Evolutionary conservation across 2,329 filamentous ascomycete species (phyloP).

Genomic region (Aspergillus fijiensis): DNA sequence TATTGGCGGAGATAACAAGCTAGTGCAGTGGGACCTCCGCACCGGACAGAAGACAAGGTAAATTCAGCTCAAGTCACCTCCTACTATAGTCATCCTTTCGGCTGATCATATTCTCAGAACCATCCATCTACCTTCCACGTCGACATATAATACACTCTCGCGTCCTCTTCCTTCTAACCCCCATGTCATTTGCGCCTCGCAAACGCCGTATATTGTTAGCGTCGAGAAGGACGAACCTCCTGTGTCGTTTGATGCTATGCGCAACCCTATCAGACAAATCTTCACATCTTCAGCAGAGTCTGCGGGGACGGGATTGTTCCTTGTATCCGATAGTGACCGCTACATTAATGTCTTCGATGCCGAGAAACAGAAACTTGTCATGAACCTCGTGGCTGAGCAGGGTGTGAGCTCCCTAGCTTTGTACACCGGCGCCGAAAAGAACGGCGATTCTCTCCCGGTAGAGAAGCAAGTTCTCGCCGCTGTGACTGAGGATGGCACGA

Average conservation of each 20-base stretch:
- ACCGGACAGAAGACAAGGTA: conserved; percentile 47
- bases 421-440: conserved; percentile 27
- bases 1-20: conserved; percentile 53
- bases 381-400: conserved; percentile 51
- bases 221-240: conserved; percentile 41
- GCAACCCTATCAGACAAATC: conserved; percentile 49
- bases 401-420: conserved; percentile 45
- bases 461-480: conserved; percentile 47
- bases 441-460: conserved; percentile 16
- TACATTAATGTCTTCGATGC: conserved; percentile 53
- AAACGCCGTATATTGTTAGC: conserved; percentile 49
- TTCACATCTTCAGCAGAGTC: conserved; percentile 42
- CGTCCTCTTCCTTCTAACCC: conserved; percentile 42
- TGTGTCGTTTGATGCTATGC: conserved; percentile 50
- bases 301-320: conserved; percentile 41
- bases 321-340: conserved; percentile 51
- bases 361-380: conserved; percentile 43
- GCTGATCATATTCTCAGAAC: conserved; percentile 33
- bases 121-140: conserved; percentile 45
- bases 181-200: conserved; percentile 52
- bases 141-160: conserved; percentile 41
- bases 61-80: conserved; percentile 4
- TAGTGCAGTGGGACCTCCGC: conserved; percentile 54
- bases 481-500: conserved; percentile 49
- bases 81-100: neutral